Conservation (phyloP, 1,139 yeast species). For the Nakaseomyces delphensis region DNA sequence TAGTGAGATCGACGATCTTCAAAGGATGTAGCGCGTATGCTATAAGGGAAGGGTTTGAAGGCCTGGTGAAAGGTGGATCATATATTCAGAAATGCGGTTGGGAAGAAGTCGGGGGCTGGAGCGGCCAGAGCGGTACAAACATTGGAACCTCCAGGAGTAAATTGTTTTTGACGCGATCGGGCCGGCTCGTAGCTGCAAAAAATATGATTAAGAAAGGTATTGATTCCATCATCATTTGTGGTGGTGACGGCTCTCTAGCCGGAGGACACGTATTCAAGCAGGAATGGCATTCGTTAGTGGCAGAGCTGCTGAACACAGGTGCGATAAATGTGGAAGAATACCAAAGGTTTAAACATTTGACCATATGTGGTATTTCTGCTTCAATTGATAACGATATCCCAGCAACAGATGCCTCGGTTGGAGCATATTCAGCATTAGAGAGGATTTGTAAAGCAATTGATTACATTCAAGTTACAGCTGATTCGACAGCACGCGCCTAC, state of each 20-base stretch:
- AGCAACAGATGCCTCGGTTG: slow-evolving; percentile 93
- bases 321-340: slow-evolving; percentile 50
- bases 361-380: slow-evolving; percentile 92
- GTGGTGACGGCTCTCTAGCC: slow-evolving; percentile 96
- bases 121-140: slow-evolving; percentile 85
- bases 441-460: slow-evolving; percentile 91
- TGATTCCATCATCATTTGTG: slow-evolving; percentile 94
- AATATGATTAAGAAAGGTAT: slow-evolving; percentile 83
- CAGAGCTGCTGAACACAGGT: slow-evolving; percentile 52
- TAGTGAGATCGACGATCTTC: slow-evolving; percentile 80
- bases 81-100: slow-evolving; percentile 70
- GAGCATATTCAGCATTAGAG: slow-evolving; percentile 88
- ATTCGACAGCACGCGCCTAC: slow-evolving; percentile 94
- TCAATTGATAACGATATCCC: slow-evolving; percentile 98
- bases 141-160: slow-evolving; percentile 96
- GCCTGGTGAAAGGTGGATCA: slow-evolving; percentile 76
- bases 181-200: slow-evolving; percentile 73
- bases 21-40: slow-evolving; percentile 90
- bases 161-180: slow-evolving; percentile 74
- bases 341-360: slow-evolving; percentile 58
- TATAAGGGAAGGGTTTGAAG: slow-evolving; percentile 90
- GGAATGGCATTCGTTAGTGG: slow-evolving; percentile 88
- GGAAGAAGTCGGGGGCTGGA: slow-evolving; percentile 91
- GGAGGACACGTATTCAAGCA: slow-evolving; percentile 92
- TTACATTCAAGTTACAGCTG: slow-evolving; percentile 86